These are phyloP conservation scores for Exophiala viscosa DNA, from an alignment of 2,329 filamentous ascomycete genomes.

Conservation along the genomic window DNA sequence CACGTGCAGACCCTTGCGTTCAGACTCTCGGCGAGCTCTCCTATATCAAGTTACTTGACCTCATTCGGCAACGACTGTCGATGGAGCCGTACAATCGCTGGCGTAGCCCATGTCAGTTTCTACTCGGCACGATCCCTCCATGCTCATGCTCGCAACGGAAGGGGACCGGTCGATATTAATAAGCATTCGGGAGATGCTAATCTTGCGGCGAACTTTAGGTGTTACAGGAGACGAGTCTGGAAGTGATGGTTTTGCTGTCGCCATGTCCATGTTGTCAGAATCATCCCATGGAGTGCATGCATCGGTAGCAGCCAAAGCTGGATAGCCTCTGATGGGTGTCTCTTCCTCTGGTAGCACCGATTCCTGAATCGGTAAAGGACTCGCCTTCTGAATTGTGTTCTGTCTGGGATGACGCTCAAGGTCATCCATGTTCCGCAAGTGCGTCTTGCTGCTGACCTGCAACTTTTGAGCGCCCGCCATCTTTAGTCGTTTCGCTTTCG, in stretches of 20 bases:
- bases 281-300: too few species aligned
- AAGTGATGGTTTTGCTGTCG: neutral
- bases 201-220: slow-evolving; percentile 15
- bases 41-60: too few species aligned
- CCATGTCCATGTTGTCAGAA: too few species aligned
- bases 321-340: too few species aligned
- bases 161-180: slow-evolving; percentile 19
- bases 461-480: neutral
- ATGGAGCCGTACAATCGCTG: slow-evolving; percentile 8
- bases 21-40: too few species aligned
- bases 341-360: too few species aligned
- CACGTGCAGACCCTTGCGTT: too few species aligned
- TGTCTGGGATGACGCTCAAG: neutral
- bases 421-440: neutral
- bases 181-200: slow-evolving; percentile 21
- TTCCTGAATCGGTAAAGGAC: too few species aligned
- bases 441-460: neutral
- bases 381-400: too few species aligned
- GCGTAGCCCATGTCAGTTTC: neutral
- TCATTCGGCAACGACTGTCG: slow-evolving; percentile 10
- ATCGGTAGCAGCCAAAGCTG: too few species aligned
- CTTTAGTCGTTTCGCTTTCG: slow-evolving; percentile 7
- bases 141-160: slow-evolving; percentile 6
- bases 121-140: slow-evolving; percentile 1
- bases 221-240: neutral